Base-by-base conservation (phyloP, 2,329 filamentous ascomycete species). In the Tolypocladium album region DNA sequence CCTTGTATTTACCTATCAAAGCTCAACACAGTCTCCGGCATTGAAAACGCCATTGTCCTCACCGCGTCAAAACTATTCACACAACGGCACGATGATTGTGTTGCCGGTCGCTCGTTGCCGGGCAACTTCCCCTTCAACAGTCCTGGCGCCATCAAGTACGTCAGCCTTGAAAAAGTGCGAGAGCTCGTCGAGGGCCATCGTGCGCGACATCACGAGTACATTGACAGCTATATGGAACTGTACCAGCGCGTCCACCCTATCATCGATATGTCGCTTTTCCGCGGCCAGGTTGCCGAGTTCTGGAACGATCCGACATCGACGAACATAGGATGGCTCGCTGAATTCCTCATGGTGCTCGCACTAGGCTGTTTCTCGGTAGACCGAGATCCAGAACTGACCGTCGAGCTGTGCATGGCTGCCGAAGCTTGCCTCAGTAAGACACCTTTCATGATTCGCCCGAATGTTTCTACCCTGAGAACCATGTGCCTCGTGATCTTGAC, bases 351-450 rank as follows among this genome's bases (percentile, higher is more conserved):
- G 52, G 57, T 65, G 12, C 57, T 65, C 3, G 61, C 60, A 5
- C 50, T 64, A 2, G 63, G 61, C 2, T 57, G 55, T 27, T 60
- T 58, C n/a, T 40, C 59, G 4, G 55, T 43, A 22, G 55, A 55
- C 3, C 43, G 58, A 12, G 58, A 61, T 17, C 47, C 56, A 2
- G 36, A 24, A n/a, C 27, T 56, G 3, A 61, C 61, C 20, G 50
- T 58, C 8, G 57, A 63, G 15, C 58, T 64, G 34, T 62, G 59
- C 52, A 53, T 63, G n/a, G 64, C 63, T 8, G 64, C 63, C 7
- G 64, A 65, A 47, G 59, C 64, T 3, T 64, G 61, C 27, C 47
- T 65, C 9, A 47, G 57, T 47, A 60, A 62, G 31, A 64, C 62
- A 15, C 56, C 63, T 5, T 64, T 64, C 47, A 62, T 64, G 62